Percentiles rank a stretch among this genome's conserved stretches.
Evolutionary conservation across 2,329 filamentous ascomycete genomes (phyloP).

Genomic region (Grosmannia penicillata): DNA sequence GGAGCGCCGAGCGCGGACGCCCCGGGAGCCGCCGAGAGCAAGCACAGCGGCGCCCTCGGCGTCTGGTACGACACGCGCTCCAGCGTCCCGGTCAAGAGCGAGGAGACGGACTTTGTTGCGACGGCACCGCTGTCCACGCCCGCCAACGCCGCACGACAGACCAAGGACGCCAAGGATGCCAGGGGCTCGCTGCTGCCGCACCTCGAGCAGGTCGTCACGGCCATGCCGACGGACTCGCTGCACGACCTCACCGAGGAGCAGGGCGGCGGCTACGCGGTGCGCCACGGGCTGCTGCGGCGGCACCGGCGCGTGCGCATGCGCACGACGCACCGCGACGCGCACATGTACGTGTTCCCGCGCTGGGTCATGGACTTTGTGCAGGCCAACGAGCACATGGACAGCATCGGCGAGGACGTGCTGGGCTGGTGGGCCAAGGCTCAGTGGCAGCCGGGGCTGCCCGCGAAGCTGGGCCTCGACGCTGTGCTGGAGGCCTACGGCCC

Average conservation of each 20-base stretch:
- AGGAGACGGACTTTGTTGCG: conserved; percentile 86
- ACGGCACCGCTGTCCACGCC: conserved; percentile 51
- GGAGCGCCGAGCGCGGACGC: conserved; percentile 6
- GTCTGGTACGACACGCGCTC: conserved; percentile 83
- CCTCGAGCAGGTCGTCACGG: conserved; percentile 68
- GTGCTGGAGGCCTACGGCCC: conserved; percentile 30
- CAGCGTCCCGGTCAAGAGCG: conserved; percentile 60
- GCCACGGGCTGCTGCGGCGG: conserved; percentile 59
- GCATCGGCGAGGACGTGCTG: conserved; percentile 78
- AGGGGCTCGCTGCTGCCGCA: conserved; percentile 44
- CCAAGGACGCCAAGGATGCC: not conserved
- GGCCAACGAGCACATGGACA: conserved; percentile 69
- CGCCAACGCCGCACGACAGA: conserved; percentile 27
- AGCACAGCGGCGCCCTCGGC: conserved; percentile 61
- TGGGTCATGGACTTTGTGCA: conserved; percentile 81
- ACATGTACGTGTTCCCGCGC: conserved; percentile 85
- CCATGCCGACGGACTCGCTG: conserved; percentile 76
- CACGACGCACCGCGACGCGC: conserved; percentile 75
- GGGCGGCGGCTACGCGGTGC: conserved; percentile 57
- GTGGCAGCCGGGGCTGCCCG: conserved; percentile 71
- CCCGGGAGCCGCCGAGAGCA: not conserved
- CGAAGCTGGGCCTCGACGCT: conserved; percentile 60
- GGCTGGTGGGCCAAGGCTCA: conserved; percentile 92
- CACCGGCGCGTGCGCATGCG: conserved; percentile 68
- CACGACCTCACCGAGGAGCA: conserved; percentile 70